phyloP scores from a whole-genome alignment of 768 basidiomycete genomes.

The Lactarius sp. region DNA sequence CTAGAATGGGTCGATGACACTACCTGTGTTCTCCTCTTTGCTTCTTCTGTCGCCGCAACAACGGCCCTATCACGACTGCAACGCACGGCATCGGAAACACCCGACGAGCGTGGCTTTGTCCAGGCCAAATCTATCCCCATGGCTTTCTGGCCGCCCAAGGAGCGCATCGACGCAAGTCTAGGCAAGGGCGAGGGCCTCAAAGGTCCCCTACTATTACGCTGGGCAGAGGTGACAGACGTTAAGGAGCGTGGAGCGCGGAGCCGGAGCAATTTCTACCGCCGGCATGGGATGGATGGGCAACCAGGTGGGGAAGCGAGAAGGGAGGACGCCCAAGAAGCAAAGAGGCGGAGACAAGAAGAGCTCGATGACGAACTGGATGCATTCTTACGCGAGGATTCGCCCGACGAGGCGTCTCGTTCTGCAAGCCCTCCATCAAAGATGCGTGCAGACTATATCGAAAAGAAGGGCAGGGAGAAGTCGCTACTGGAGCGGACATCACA shows the following conservation, averaged over 20 bases:
- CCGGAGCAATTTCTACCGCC: constrained; percentile 74
- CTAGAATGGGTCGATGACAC: constrained; percentile 86
- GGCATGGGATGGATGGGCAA: constrained; percentile 62
- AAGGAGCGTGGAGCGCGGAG: constrained; percentile 72
- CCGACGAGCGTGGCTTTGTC: constrained; percentile 53
- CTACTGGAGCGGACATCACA: constrained; percentile 53
- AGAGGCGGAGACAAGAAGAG: constrained; percentile 37
- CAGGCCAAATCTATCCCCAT: constrained; percentile 67
- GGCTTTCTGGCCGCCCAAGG: constrained; percentile 73
- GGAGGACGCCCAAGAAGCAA: constrained; percentile 24
- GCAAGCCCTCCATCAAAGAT: constrained; percentile 52
- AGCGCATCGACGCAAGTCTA: constrained; percentile 66
- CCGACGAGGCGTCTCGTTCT: constrained; percentile 27
- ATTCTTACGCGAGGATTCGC: constrained; percentile 50
- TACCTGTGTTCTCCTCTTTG: constrained; percentile 75
- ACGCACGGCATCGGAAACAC: constrained; percentile 45
- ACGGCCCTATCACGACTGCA: constrained; percentile 46
- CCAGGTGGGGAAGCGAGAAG: constrained; percentile 38
- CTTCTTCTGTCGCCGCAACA: constrained; percentile 49
- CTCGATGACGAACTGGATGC: constrained; percentile 67
- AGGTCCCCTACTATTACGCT: constrained; percentile 66
- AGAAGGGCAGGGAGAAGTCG: constrained; percentile 37
- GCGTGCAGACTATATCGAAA: constrained; percentile 59
- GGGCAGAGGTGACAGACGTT: constrained; percentile 66
- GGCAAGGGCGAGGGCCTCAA: constrained; percentile 66